Base-by-base conservation (phyloP, 805 yeast species). In the Monosporozyma servazzii region DNA sequence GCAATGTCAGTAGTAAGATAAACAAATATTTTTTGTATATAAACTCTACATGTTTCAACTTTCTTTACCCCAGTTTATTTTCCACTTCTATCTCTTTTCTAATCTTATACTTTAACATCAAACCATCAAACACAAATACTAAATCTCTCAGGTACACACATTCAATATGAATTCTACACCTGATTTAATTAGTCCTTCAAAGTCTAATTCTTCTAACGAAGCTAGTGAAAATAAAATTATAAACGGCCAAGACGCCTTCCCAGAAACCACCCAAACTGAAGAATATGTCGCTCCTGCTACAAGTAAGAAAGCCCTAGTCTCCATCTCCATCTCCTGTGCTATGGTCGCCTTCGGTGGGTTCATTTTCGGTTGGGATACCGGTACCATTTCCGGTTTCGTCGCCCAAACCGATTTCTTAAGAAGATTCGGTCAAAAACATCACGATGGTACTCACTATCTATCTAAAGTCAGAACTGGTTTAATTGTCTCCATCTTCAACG, bases 311-410 rank as follows among this genome's bases (percentile, higher is more conserved):
- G 70, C 64, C 13, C 64, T 65, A 48, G 29, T 63, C 10, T 49
- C 56, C 10, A 66, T 68, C 8, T 63, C 61, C 17, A 45, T 59
- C 13, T 60, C 65, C 27, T 69, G 73, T 63, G 41, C 63, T n/a
- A 60, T 69, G 67, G 78, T 84, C 56, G 86, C 88, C 31, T 84
- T 84, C 56, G 88, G 88, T 71, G 90, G 89, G 46, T 84, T 80
- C 64, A 82, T 83, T 45, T 84, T 81, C 60, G 90, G 90, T 56
- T 84, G 85, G 78, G 90, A 84, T 72, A 82, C 88, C 43, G 89
- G 89, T 74, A 83, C 89, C 55, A 81, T 84, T 64, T 80, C 86
- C 20, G 88, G 88, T 55, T 81, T 84, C 59, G 83, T 82, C 48
- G 78, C 79, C 60, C 69, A 68, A 60, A 56, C 58, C 9, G 65